Base-by-base conservation (phyloP, 345 rosid species). In the Populus deltoides region DNA sequence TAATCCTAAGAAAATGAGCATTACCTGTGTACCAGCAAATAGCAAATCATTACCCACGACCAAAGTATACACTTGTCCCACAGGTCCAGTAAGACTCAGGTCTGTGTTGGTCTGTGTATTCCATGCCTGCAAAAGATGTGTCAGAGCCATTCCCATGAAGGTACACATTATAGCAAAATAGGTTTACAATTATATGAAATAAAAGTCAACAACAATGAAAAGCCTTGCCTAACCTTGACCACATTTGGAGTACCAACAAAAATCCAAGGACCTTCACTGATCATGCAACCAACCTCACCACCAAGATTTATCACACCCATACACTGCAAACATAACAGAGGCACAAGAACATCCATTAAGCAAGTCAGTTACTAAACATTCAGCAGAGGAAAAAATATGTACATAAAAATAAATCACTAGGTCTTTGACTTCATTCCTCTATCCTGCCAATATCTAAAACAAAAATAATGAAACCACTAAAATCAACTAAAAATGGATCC, bases 201-300 rank as follows among this genome's bases (percentile, higher is more conserved):
- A 29, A 33, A 12, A 75, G 45, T 7, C 33, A 27, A 70, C 33
- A 79, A 55, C 13, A 27, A 79, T 41, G 43, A 29, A 73, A 35
- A 68, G 67, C 29, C 29, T 59, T 59, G 63, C 55, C 86, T 75
- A 85, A 87, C 99, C 99, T 92, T 97, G 47, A 97, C 90, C 81
- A 86, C 51, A 91, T 94, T 90, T 53, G 92, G 95, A 81, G 92
- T 65, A 76, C 99, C 98, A 82, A 92, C 90, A 83, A 97, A 92
- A 51, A 97, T 83, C 98, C 99, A 94, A 8, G 98, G 97, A 75
- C 97, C 97, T 90, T 94, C 99, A 82, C 79, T 92, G 66, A 97
- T 88, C 89, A 97, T 86, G 88, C 97, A 97, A 43, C 98, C 97
- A 72, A 94, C 89, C 82, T 97, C 97, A 68, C 94, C 97, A 62